Conservation (phyloP, 768 basidiomycete species). For the Tricholoma hemisulphureum region DNA sequence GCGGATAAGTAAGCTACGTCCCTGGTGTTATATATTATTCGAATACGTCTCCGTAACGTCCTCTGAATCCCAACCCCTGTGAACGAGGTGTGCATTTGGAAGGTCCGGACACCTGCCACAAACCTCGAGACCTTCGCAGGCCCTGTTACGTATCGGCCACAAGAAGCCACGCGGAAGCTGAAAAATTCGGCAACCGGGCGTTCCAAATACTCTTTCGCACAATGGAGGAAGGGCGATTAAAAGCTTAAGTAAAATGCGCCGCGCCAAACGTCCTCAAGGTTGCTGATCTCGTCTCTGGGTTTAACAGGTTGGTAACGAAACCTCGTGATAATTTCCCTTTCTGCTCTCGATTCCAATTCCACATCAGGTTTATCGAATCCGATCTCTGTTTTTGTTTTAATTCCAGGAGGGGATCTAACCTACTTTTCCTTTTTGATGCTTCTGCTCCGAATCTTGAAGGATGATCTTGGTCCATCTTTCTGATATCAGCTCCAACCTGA, state of each 20-base stretch:
- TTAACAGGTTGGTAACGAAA: conserved; percentile 3
- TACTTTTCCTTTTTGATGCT: conserved; percentile 15
- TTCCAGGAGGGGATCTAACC: conserved; percentile 2
- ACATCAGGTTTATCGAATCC: neutral
- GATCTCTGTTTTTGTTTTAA: conserved; percentile 16
- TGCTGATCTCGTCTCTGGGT: conserved; percentile 13
- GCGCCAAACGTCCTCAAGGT: neutral
- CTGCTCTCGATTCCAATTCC: neutral
- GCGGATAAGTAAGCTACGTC: conserved; percentile 32
- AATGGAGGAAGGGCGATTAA: conserved; percentile 19
- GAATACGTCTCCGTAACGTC: conserved; percentile 41
- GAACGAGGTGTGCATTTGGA: conserved; percentile 43
- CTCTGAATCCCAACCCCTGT: conserved; percentile 23
- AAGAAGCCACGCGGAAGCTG: conserved; percentile 42
- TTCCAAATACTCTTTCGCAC: conserved; percentile 34
- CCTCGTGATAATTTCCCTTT: neutral
- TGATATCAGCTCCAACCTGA: conserved; percentile 16
- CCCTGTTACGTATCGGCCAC: conserved; percentile 45
- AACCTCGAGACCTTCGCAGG: conserved; percentile 40
- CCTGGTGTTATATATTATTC: conserved; percentile 47
- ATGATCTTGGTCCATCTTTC: conserved; percentile 20
- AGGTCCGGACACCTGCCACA: conserved; percentile 45
- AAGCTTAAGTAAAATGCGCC: conserved; percentile 5
- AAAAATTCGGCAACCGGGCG: conserved; percentile 29
- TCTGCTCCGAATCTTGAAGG: conserved; percentile 16